Conservation (phyloP, 345 rosid genomes). For the Eucalyptus grandis region DNA sequence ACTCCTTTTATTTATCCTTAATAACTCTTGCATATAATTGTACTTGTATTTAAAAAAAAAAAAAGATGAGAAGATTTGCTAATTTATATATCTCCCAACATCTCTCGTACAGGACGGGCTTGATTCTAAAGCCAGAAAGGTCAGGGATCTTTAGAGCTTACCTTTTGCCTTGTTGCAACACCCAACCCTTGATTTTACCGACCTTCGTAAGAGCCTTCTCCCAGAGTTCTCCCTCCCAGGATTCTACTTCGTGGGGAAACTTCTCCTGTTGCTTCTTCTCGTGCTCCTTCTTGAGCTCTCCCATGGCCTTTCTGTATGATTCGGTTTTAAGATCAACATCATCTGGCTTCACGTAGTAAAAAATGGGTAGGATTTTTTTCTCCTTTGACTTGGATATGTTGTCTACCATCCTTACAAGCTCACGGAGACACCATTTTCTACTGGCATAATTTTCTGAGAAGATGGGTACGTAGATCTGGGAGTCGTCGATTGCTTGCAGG, state of each 20-base stretch:
- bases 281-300: fast-evolving
- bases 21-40: too few relatives aligned
- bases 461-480: neutral
- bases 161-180: fast-evolving
- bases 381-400: fast-evolving
- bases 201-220: neutral
- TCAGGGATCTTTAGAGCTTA: too few relatives aligned
- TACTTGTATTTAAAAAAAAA: fast-evolving
- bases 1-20: too few relatives aligned
- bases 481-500: fast-evolving
- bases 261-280: too few relatives aligned
- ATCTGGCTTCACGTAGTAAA: neutral
- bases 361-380: neutral
- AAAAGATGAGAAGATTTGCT: too few relatives aligned
- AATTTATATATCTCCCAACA: too few relatives aligned
- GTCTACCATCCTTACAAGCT: neutral
- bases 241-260: fast-evolving
- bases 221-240: too few relatives aligned
- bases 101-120: too few relatives aligned
- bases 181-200: too few relatives aligned
- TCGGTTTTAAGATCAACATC: neutral
- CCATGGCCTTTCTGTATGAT: fast-evolving
- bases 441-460: neutral
- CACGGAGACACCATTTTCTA: neutral
- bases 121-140: too few relatives aligned